Base-by-base conservation (phyloP, 2,329 filamentous ascomycete species). In the Hawksworthiomyces lignivorus region DNA sequence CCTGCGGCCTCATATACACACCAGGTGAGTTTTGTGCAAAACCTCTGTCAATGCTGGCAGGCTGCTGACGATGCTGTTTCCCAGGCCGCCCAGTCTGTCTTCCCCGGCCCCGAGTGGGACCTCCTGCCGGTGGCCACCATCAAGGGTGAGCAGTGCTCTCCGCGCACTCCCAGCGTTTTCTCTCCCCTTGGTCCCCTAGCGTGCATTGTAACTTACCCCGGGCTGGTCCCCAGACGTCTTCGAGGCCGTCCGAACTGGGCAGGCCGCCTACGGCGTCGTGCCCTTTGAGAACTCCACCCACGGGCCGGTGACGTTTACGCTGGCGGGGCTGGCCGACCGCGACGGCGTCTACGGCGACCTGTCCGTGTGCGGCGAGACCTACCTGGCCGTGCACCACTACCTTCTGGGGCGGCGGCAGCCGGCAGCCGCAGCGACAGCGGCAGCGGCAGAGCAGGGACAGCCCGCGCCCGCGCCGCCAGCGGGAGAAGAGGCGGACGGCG, bases 251-350 rank as follows among this genome's bases (percentile, higher is more conserved):
- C 87, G 94, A 56, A 69, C 71, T 28, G 73, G 76, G 44, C 58
- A 67, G 33, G 77, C 77, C 1, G 63, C 73, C 39, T 81, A 81
- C 43, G 92, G 89, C 51, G 84, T 97, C 24, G 84, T 96, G 2
- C 92, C 92, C 7, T 89, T 95, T 62, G 90, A 97, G 60, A 98
- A 98, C 68, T 94, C 86, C 30, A 90, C 87, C 58, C 95, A 97
- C 62, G 92, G 92, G 55, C 82, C 84, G 41, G 92, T 98, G 37
- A 80, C 92, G 43, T 85, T 87, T 61, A 95, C 89, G 0, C 75
- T 97, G 19, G 89, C 96, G 62, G 77, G 90, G 50, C 78, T 98
- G 46, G 87, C 87, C 50, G 87, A 95, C 63, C 72, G 84, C 20
- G 66, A 77, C 29, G 63, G 62, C 31, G 62, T 64, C 32, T 87